These are phyloP conservation scores for Rhodotorula mucilaginosa DNA, from an alignment of 1,284 basidiomycete genomes.

Conservation along the genomic window DNA sequence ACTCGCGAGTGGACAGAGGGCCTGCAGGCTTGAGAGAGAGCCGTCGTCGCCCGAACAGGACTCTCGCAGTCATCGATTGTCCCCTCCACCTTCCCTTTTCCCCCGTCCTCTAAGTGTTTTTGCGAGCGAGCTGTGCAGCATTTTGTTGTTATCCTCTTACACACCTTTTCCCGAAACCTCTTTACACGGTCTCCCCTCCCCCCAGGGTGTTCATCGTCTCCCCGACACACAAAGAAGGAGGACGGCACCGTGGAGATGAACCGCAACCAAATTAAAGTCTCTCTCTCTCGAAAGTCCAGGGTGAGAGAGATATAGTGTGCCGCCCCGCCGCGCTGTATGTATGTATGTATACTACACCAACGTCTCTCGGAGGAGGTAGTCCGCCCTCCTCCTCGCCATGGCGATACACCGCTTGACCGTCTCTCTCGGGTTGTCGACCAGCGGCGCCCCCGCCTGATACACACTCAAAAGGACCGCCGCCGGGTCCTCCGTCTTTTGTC, in stretches of 20 bases:
- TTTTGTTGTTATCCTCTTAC: not conserved
- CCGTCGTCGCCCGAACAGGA: not conserved
- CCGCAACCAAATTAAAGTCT: too few relatives aligned
- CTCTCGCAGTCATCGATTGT: not conserved
- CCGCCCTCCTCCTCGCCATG: slow-evolving; percentile 26
- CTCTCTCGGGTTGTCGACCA: slow-evolving; percentile 8
- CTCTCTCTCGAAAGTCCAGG: too few relatives aligned
- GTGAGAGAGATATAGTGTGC: not conserved
- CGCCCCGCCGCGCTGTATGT: not conserved
- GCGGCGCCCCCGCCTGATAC: slow-evolving; percentile 35
- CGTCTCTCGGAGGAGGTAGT: slow-evolving; percentile 16
- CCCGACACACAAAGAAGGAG: too few relatives aligned
- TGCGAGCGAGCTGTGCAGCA: too few relatives aligned
- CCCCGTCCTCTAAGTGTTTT: too few relatives aligned
- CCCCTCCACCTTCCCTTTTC: not conserved
- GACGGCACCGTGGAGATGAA: too few relatives aligned
- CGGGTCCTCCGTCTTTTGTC: not conserved
- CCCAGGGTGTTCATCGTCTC: too few relatives aligned
- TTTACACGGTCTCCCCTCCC: not conserved
- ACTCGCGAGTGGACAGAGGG: not conserved
- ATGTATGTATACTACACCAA: not conserved
- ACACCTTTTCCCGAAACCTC: not conserved
- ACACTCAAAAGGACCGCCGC: slow-evolving; percentile 24
- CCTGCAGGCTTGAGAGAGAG: not conserved
- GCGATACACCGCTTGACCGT: slow-evolving; percentile 27